Percentiles rank a stretch among this genome's conserved stretches.
Evolutionary conservation across 306 rosid genomes (phyloP).

Genomic region (Lagenaria siceraria): DNA sequence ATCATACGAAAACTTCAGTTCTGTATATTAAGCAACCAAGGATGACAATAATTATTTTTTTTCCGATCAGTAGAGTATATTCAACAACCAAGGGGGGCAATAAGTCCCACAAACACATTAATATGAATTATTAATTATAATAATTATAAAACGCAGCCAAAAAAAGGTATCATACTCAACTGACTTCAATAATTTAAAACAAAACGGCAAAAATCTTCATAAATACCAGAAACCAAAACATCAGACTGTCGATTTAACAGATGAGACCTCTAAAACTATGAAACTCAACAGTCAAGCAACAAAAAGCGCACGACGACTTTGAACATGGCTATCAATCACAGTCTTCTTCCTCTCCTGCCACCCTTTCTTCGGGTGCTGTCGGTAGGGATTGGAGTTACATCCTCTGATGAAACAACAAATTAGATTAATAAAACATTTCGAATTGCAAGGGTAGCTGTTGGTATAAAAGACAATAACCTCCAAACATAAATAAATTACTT

Average conservation of each 20-base stretch:
- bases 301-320: neutral
- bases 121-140: neutral
- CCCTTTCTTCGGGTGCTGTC: slow-evolving; percentile 44
- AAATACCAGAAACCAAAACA: neutral
- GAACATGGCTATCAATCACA: slow-evolving; percentile 7
- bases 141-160: neutral
- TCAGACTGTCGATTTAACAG: neutral
- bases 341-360: slow-evolving; percentile 40
- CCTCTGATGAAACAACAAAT: slow-evolving; percentile 19
- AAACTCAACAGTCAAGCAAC: neutral
- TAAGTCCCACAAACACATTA: neutral
- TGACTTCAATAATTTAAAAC: neutral
- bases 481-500: too few relatives aligned
- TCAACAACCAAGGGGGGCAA: too few relatives aligned
- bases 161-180: neutral
- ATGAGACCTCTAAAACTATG: neutral
- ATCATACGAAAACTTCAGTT: too few relatives aligned
- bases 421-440: too few relatives aligned
- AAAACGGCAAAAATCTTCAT: neutral
- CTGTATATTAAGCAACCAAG: too few relatives aligned
- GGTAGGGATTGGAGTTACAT: slow-evolving; percentile 36
- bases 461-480: too few relatives aligned
- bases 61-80: too few relatives aligned
- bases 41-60: too few relatives aligned
- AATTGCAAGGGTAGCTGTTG: too few relatives aligned